phyloP scores from a whole-genome alignment of 2,329 filamentous ascomycete species.

The Orbilia javanica region DNA sequence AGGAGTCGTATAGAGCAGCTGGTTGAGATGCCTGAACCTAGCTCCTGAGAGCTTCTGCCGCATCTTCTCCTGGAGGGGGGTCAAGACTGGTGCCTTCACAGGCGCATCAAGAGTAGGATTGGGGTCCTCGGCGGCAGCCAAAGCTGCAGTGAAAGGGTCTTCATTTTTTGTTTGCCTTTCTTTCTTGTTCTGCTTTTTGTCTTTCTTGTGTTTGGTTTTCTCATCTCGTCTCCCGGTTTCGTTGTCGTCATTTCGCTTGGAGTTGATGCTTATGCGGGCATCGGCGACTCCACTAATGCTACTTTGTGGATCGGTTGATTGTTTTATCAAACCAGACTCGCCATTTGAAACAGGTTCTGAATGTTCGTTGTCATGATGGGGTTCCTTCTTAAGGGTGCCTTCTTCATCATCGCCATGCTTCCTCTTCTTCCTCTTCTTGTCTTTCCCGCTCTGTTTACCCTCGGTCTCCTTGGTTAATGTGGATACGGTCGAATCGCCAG shows the following conservation, averaged over 20 bases:
- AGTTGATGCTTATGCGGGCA: conserved; percentile 31
- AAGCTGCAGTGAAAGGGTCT: conserved; percentile 13
- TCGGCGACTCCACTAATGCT: conserved; percentile 32
- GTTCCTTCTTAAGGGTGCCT: conserved; percentile 50
- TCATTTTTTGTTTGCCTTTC: conserved; percentile 21
- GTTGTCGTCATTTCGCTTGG: conserved; percentile 48
- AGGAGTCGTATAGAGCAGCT: conserved; percentile 93
- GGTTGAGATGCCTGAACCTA: conserved; percentile 96
- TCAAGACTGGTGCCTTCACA: conserved; percentile 71
- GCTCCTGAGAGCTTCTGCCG: conserved; percentile 93
- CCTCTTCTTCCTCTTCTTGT: conserved; percentile 59
- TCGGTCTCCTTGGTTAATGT: background rate
- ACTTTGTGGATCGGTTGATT: conserved; percentile 33
- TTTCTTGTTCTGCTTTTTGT: conserved; percentile 29
- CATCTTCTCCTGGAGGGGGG: conserved; percentile 93
- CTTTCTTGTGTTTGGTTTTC: conserved; percentile 36
- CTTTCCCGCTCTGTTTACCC: conserved; percentile 63
- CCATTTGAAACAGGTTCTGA: conserved; percentile 40
- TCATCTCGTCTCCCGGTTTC: conserved; percentile 48
- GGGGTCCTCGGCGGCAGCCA: background rate
- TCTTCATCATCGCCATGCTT: conserved; percentile 31
- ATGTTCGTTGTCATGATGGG: conserved; percentile 10
- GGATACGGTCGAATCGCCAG: background rate
- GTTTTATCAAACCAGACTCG: conserved; percentile 32
- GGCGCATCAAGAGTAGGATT: conserved; percentile 63